Evolutionary conservation across 2,329 filamentous ascomycete genomes (phyloP).

Genomic region (Macrophomina phaseolina): DNA sequence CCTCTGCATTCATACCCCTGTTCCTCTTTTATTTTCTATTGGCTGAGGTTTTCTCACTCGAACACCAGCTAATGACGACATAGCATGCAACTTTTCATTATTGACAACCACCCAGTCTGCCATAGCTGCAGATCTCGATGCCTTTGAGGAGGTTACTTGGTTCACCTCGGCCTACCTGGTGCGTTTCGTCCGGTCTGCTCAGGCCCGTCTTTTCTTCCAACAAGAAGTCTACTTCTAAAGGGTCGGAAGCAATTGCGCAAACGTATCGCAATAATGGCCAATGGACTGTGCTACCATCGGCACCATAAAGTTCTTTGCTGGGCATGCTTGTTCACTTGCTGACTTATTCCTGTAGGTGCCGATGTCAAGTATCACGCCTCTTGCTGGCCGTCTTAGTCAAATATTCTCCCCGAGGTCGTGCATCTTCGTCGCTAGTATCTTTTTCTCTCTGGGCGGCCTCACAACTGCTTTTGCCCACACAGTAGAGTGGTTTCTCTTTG

Average conservation of each 20-base stretch:
- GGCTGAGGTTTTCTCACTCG: background rate
- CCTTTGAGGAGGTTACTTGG: constrained; percentile 77
- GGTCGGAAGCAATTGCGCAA: no score
- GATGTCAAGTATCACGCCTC: constrained; percentile 64
- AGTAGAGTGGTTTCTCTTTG: constrained; percentile 69
- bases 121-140: constrained; percentile 76
- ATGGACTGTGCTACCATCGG: no score
- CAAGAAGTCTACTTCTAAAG: background rate
- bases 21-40: background rate
- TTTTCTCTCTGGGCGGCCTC: constrained; percentile 67
- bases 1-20: constrained; percentile 34
- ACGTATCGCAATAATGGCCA: background rate
- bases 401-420: constrained; percentile 74
- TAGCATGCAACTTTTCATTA: constrained; percentile 75
- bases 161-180: constrained; percentile 77
- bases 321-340: background rate
- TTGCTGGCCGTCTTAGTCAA: constrained; percentile 73
- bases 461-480: constrained; percentile 66
- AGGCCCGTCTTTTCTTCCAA: no score
- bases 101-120: constrained; percentile 80
- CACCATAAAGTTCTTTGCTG: no score
- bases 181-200: background rate
- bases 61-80: constrained; percentile 19
- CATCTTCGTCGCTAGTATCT: constrained; percentile 64
- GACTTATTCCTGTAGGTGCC: constrained; percentile 33